These are phyloP conservation scores for Jaltomata sinuosa DNA, from an alignment of 257 asterid genomes.

Conservation along the genomic window DNA sequence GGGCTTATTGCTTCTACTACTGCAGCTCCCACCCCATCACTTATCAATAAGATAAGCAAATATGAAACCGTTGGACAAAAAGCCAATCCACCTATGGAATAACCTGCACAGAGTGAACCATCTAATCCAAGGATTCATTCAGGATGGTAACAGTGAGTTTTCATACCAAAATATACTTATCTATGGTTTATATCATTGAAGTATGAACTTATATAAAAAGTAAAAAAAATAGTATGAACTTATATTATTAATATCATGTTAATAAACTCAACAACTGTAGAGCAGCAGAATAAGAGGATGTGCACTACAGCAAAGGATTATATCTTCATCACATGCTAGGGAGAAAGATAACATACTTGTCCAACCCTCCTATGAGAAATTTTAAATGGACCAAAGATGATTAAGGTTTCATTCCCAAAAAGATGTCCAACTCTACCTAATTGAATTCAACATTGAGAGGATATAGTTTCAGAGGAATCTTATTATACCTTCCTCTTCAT, in stretches of 20 bases:
- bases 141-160: background rate
- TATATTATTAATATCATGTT: background rate
- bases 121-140: background rate
- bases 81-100: background rate
- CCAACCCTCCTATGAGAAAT: background rate
- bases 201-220: background rate
- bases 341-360: background rate
- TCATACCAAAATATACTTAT: background rate
- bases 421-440: background rate
- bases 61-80: background rate
- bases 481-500: constrained; percentile 15
- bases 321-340: background rate
- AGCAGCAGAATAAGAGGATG: background rate
- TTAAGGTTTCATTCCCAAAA: background rate
- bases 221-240: background rate
- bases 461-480: background rate
- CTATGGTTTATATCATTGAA: background rate
- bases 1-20: background rate
- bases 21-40: background rate
- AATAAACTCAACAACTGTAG: background rate
- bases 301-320: background rate
- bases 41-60: background rate
- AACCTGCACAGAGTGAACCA: background rate
- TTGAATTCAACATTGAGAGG: background rate
- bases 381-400: background rate